Evolutionary conservation across 2,329 filamentous ascomycete genomes (phyloP), one percentile per base, ranked within the genome.

Genomic region (Rutstroemia sydowiana): DNA sequence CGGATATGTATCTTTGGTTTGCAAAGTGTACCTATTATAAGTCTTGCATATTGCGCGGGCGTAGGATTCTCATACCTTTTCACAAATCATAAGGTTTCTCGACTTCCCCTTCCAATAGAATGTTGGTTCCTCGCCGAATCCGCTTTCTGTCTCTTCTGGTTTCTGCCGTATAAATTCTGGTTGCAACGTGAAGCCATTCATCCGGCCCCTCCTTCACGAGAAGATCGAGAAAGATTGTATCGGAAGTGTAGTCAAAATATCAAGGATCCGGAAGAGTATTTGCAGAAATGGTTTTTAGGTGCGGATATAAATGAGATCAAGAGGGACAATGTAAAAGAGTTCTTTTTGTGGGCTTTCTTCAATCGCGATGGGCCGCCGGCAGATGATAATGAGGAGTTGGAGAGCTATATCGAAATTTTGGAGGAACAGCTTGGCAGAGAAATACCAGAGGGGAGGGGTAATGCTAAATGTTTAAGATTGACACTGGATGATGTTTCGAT

Each of bases 291-390:
- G 81, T 83, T 84, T 60, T 65, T 76, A 21, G 75, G 75, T 26
- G 77, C 78, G 7, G 67, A 72, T 14, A 44, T 68, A 2, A 66
- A 70, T 26, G 77, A 81, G 26, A 77, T 85, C 42, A 73, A 74
- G 50, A 69, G 73, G 13, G 78, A 83, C 30, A 82, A 84, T 61
- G 59, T 84, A 46, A 78, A 77, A 63, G 76, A 81, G 50, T 83
- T 81, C 61, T 70, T 80, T 18, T 66, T 73, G n/a, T 85, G 79
- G 81, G 78, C 76, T 1, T 77, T 84, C 48, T 71, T 78, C 44
- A 77, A 76, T 55, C 69, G 70, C 9, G 71, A 68, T 9, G 68
- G 73, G 3, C 64, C 66, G 44, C 67, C 69, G 23, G 64, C 69
- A 5, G 69, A 71, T 16, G 66, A 77, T 44, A 70, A 78, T 10